Evolutionary conservation across 2,329 filamentous ascomycete genomes (phyloP).

Genomic region (Gaeumannomyces sp.): DNA sequence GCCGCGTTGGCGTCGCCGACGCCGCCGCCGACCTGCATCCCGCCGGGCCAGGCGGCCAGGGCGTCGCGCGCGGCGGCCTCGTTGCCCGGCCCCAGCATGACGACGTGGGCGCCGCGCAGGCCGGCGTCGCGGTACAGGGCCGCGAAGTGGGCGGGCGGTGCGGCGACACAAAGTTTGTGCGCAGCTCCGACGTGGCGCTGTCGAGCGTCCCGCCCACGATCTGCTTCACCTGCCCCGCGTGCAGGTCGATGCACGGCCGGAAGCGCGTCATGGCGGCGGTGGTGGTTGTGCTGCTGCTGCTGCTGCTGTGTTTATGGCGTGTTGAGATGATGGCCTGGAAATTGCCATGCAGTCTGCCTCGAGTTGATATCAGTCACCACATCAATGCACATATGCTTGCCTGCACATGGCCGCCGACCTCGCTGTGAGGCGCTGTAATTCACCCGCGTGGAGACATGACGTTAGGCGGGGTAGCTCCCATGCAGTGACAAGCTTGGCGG

Average conservation of each 20-base stretch:
- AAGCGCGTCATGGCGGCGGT: slow-evolving; percentile 68
- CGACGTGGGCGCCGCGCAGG: slow-evolving; percentile 81
- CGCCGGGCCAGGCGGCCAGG: slow-evolving; percentile 68
- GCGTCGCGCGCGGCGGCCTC: slow-evolving; percentile 73
- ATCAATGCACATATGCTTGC: no score
- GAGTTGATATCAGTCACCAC: no score
- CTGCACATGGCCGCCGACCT: no score
- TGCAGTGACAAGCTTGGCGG: no score
- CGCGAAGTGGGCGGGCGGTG: slow-evolving; percentile 76
- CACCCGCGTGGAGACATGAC: not conserved
- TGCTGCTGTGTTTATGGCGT: not conserved
- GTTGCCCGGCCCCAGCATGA: slow-evolving; percentile 91
- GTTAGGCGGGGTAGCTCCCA: not conserved
- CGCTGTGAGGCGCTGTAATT: not conserved
- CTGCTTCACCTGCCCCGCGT: slow-evolving; percentile 96
- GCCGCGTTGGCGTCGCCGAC: slow-evolving; percentile 80
- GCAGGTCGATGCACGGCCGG: slow-evolving; percentile 92
- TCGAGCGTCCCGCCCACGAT: slow-evolving; percentile 93
- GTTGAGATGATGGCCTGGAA: no score
- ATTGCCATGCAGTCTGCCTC: no score
- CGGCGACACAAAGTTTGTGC: slow-evolving; percentile 88
- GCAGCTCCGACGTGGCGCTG: slow-evolving; percentile 57
- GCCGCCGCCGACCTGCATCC: slow-evolving; percentile 88
- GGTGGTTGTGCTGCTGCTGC: not conserved
- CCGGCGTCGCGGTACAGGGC: slow-evolving; percentile 69